phyloP scores from a whole-genome alignment of 2,329 filamentous ascomycete genomes.

The Hypocreales sp. region DNA sequence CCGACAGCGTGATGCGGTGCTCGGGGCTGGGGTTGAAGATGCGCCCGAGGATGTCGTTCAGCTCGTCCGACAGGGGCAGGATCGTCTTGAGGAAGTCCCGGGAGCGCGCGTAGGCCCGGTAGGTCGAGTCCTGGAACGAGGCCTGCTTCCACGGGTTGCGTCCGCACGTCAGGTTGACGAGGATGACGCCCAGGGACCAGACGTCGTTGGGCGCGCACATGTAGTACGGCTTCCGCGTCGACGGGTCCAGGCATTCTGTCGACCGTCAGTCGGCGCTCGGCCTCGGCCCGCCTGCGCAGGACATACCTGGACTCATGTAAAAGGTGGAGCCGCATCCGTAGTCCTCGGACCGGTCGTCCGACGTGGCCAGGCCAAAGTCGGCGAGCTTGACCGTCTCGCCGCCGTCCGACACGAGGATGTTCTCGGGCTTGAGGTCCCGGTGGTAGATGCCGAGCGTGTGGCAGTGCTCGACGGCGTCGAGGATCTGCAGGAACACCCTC shows the following conservation, averaged over 20 bases:
- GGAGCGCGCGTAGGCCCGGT: constrained; percentile 76
- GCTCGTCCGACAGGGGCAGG: constrained; percentile 74
- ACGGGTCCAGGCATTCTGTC: constrained; percentile 80
- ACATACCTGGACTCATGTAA: constrained; percentile 96
- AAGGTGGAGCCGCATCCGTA: constrained; percentile 98
- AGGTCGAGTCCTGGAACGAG: constrained; percentile 84
- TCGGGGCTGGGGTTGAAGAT: constrained; percentile 80
- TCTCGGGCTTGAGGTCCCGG: constrained; percentile 94
- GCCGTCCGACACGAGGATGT: constrained; percentile 80
- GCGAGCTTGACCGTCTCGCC: constrained; percentile 88
- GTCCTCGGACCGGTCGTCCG: constrained; percentile 70
- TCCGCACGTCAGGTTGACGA: constrained; percentile 94
- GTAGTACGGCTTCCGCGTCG: constrained; percentile 62
- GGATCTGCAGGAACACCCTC: constrained; percentile 80
- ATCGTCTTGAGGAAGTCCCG: constrained; percentile 84
- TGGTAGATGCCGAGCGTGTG: constrained; percentile 91
- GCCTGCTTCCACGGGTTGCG: constrained; percentile 99
- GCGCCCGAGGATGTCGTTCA: constrained; percentile 73
- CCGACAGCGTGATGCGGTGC: constrained; percentile 64
- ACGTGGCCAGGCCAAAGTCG: constrained; percentile 91
- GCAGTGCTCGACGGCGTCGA: constrained; percentile 94
- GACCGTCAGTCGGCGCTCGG: no score
- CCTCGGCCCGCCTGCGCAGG: no score
- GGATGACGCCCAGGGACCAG: constrained; percentile 94
- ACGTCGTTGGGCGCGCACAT: constrained; percentile 90